A percentile compares a stretch with the other conserved stretches of the same genome.
These are phyloP conservation scores for Emmonsiellopsis sp. DNA, from an alignment of 2,329 filamentous ascomycete genomes.

Conservation along the genomic window DNA sequence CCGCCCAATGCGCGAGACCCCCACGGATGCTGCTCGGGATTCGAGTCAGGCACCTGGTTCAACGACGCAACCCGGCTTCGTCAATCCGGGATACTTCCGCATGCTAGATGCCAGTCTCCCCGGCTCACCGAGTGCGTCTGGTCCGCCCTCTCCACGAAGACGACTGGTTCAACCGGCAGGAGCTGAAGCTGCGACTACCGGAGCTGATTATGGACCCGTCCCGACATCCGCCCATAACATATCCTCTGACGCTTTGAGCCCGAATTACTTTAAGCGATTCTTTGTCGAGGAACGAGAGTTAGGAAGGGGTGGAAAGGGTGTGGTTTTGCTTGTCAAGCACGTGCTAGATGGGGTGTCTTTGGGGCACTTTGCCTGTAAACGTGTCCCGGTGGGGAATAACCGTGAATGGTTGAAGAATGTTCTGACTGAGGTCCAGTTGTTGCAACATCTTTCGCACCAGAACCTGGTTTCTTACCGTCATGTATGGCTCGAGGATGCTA, in stretches of 20 bases:
- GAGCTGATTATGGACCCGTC: slow-evolving; percentile 18
- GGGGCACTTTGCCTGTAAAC: slow-evolving; percentile 91
- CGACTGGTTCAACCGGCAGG: slow-evolving; percentile 38
- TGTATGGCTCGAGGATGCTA: slow-evolving; percentile 89
- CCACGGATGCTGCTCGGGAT: slow-evolving; percentile 27
- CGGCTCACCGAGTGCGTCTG: slow-evolving; percentile 3
- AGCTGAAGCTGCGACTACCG: slow-evolving; percentile 7
- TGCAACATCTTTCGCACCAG: slow-evolving; percentile 84
- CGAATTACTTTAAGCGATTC: slow-evolving; percentile 84
- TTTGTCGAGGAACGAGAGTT: slow-evolving; percentile 83
- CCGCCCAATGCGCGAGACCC: slow-evolving; percentile 51
- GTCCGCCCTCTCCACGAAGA: slow-evolving; percentile 42
- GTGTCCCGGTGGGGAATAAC: slow-evolving; percentile 89
- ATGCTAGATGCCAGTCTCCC: slow-evolving; percentile 63
- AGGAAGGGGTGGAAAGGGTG: slow-evolving; percentile 84
- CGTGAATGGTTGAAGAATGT: slow-evolving; percentile 94
- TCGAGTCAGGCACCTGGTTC: slow-evolving; percentile 20
- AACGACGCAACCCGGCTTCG: slow-evolving; percentile 52
- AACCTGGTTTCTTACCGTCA: slow-evolving; percentile 95
- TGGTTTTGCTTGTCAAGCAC: slow-evolving; percentile 89
- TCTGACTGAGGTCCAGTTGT: slow-evolving; percentile 80
- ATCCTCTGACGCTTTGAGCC: slow-evolving; percentile 76
- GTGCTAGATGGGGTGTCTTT: slow-evolving; percentile 80
- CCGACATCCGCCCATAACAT: slow-evolving; percentile 49
- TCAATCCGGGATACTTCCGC: slow-evolving; percentile 89